Percentiles rank a stretch among this genome's conserved stretches.
Conservation (phyloP, 2,329 filamentous ascomycete genomes). For the Aspergillus fructus region DNA sequence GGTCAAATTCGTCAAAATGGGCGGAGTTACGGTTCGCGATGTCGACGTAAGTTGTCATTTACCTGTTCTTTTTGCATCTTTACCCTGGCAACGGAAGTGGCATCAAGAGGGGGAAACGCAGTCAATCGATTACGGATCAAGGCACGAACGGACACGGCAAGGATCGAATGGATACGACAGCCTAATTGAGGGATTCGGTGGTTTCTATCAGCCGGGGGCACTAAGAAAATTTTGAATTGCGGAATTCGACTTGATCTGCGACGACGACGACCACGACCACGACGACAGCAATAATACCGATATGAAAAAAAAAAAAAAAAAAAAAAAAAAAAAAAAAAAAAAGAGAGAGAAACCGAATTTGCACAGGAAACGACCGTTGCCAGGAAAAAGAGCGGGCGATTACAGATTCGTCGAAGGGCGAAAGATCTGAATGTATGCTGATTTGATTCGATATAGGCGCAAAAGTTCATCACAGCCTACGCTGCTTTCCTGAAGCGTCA, state of each 20-base stretch:
- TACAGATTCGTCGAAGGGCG: neutral
- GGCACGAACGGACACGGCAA: neutral
- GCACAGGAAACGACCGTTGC: neutral
- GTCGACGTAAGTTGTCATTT: slow-evolving; percentile 55
- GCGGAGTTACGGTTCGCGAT: slow-evolving; percentile 67
- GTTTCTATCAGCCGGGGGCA: neutral
- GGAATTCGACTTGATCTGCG: neutral
- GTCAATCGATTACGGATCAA: neutral
- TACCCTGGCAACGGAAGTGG: slow-evolving; percentile 15
- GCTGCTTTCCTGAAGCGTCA: slow-evolving; percentile 70
- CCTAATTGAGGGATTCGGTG: neutral
- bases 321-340: too few species aligned
- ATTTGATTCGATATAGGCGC: slow-evolving; percentile 47
- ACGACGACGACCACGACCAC: neutral
- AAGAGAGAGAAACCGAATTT: neutral
- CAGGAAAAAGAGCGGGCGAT: neutral
- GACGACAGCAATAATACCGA: neutral
- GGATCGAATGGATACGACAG: neutral
- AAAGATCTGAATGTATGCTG: slow-evolving; percentile 13
- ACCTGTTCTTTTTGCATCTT: slow-evolving; percentile 14
- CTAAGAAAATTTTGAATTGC: neutral
- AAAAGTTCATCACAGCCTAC: slow-evolving; percentile 68
- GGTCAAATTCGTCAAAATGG: slow-evolving; percentile 57
- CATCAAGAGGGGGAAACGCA: slow-evolving; percentile 1
- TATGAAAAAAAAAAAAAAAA: neutral